Percentiles rank a stretch among this genome's conserved stretches.
Conservation (phyloP, 352 stramenopile genomes). For the Bremia lactucae region DNA sequence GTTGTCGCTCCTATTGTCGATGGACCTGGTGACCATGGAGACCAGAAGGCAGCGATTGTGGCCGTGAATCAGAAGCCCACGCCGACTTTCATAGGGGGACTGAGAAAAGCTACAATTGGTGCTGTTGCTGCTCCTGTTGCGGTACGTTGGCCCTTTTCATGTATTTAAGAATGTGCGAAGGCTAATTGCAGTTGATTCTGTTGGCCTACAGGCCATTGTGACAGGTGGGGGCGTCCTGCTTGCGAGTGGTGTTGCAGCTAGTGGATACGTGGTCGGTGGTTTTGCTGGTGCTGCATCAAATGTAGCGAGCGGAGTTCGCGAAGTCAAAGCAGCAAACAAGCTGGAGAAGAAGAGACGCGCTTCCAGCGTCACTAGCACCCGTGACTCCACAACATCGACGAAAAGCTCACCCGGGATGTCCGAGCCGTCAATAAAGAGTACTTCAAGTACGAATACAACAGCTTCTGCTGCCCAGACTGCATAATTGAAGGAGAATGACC, state of each 20-base stretch:
- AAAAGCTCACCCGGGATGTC: slow-evolving; percentile 18
- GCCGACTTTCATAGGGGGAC: slow-evolving; percentile 69
- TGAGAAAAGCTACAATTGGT: slow-evolving; percentile 81
- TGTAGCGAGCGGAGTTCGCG: slow-evolving; percentile 66
- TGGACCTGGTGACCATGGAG: slow-evolving; percentile 10
- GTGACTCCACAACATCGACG: slow-evolving; percentile 17
- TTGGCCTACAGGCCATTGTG: slow-evolving; percentile 41
- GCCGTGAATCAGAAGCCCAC: slow-evolving; percentile 53
- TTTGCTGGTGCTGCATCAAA: slow-evolving; percentile 76
- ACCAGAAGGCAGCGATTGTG: slow-evolving; percentile 18
- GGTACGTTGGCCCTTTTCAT: slow-evolving; percentile 25
- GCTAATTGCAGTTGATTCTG: neutral
- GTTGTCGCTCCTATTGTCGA: slow-evolving; percentile 7
- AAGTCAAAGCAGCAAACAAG: slow-evolving; percentile 75
- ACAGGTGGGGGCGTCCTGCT: slow-evolving; percentile 65
- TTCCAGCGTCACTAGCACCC: slow-evolving; percentile 25
- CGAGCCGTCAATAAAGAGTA: slow-evolving; percentile 14
- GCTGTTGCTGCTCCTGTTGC: slow-evolving; percentile 70
- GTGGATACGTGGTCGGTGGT: slow-evolving; percentile 69
- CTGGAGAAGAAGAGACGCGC: slow-evolving; percentile 47
- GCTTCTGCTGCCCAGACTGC: slow-evolving; percentile 19
- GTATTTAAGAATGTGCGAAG: neutral
- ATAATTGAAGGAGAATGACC: slow-evolving; percentile 12
- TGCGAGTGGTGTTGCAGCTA: slow-evolving; percentile 63
- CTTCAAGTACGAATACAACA: slow-evolving; percentile 9